phyloP scores from a whole-genome alignment of 352 stramenopile genomes.

The Chrysophaeum taylorii region DNA sequence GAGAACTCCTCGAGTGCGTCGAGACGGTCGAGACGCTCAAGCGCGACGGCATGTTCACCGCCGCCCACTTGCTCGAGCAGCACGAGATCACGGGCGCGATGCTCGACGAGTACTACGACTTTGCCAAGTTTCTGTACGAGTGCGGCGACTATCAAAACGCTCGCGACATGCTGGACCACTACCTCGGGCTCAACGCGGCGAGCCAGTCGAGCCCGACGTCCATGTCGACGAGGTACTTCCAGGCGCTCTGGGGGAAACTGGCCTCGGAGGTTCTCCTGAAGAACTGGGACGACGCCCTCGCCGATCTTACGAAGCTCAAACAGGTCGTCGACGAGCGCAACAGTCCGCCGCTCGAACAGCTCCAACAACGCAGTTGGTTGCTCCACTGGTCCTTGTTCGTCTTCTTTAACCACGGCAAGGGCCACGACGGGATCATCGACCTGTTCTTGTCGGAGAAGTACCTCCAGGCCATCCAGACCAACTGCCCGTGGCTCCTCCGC shows the following conservation, averaged over 20 bases:
- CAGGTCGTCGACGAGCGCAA: slow-evolving; percentile 79
- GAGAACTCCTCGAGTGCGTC: slow-evolving; percentile 32
- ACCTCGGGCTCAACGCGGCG: slow-evolving; percentile 46
- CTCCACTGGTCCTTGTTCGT: slow-evolving; percentile 97
- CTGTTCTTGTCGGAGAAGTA: slow-evolving; percentile 83
- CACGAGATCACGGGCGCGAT: slow-evolving; percentile 70
- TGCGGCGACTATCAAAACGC: slow-evolving; percentile 82
- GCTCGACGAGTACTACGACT: slow-evolving; percentile 79
- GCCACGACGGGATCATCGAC: slow-evolving; percentile 88
- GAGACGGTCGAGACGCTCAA: slow-evolving; percentile 65
- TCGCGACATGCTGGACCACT: slow-evolving; percentile 51
- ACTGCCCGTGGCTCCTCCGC: slow-evolving; percentile 88
- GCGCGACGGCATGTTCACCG: slow-evolving; percentile 61
- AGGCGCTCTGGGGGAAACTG: slow-evolving; percentile 87
- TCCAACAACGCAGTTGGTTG: slow-evolving; percentile 94
- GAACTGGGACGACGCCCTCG: slow-evolving; percentile 83
- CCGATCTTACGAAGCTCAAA: slow-evolving; percentile 81
- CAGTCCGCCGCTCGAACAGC: slow-evolving; percentile 65
- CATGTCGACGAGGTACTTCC: slow-evolving; percentile 43
- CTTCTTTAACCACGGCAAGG: slow-evolving; percentile 75
- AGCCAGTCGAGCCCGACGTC: slow-evolving; percentile 52
- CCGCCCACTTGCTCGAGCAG: slow-evolving; percentile 57
- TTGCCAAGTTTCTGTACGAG: slow-evolving; percentile 91
- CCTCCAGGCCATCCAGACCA: slow-evolving; percentile 95
- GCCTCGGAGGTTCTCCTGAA: slow-evolving; percentile 89